phyloP scores from a whole-genome alignment of 257 asterid genomes.

The Solanum paucissectum region DNA sequence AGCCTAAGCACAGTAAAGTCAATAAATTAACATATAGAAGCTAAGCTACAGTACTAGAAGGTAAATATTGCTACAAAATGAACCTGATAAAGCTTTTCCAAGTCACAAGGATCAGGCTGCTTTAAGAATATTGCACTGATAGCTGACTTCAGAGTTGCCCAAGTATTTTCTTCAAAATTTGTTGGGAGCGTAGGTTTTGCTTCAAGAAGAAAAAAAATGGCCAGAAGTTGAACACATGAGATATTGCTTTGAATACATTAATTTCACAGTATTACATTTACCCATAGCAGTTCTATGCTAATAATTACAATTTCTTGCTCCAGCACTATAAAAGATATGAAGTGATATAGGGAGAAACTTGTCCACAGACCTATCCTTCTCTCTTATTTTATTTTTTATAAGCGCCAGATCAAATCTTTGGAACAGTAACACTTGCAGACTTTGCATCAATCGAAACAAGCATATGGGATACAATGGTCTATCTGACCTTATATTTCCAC shows the following conservation, averaged over 20 bases:
- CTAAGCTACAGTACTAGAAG: neutral
- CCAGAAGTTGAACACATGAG: neutral
- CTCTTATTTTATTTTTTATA: neutral
- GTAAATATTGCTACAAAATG: neutral
- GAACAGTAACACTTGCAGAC: neutral
- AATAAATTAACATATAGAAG: slow-evolving; percentile 11
- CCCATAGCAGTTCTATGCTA: neutral
- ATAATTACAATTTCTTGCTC: neutral
- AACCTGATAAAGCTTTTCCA: slow-evolving; percentile 92
- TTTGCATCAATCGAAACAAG: neutral
- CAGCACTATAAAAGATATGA: neutral
- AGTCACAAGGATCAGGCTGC: slow-evolving; percentile 89
- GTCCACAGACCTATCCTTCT: neutral
- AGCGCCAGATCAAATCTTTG: neutral
- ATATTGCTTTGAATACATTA: neutral
- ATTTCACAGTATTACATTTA: neutral
- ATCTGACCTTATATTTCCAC: neutral
- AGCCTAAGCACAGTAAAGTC: slow-evolving; percentile 37
- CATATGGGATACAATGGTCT: neutral
- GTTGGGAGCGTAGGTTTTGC: slow-evolving; percentile 75
- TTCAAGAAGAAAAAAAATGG: slow-evolving; percentile 10
- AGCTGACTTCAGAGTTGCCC: slow-evolving; percentile 90
- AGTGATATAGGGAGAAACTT: neutral
- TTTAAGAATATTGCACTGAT: slow-evolving; percentile 82
- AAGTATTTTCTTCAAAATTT: slow-evolving; percentile 85